These are phyloP conservation scores for Aspergillus phoenicis DNA, from an alignment of 2,329 filamentous ascomycete species.

Conservation along the genomic window DNA sequence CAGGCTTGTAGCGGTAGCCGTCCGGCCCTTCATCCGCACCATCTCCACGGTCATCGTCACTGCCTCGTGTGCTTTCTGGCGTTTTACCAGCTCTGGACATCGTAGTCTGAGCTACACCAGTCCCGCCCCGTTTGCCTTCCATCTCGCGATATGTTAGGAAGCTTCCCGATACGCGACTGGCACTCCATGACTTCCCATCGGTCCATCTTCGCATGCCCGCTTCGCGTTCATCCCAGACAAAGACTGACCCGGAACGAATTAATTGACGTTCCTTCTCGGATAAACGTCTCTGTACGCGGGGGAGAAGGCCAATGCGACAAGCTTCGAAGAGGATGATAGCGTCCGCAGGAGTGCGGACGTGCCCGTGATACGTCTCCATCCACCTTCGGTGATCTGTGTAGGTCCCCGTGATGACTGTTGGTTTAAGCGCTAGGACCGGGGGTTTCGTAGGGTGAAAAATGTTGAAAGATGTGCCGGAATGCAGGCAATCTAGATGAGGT, in stretches of 20 bases:
- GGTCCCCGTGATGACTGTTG: constrained; percentile 20
- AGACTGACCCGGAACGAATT: constrained; percentile 94
- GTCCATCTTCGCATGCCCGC: constrained; percentile 99
- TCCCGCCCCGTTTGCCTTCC: constrained; percentile 93
- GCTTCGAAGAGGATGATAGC: constrained; percentile 99
- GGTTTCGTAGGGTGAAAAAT: constrained; percentile 18
- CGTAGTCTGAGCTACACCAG: constrained; percentile 62
- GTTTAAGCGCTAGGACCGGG: constrained; percentile 25
- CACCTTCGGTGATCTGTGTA: constrained; percentile 29
- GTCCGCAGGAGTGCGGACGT: constrained; percentile 92
- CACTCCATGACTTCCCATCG: constrained; percentile 98
- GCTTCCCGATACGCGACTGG: constrained; percentile 93
- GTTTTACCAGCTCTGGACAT: constrained; percentile 69
- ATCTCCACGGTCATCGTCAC: constrained; percentile 77
- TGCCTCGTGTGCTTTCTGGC: constrained; percentile 77
- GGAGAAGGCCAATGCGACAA: constrained; percentile 83
- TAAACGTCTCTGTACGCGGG: constrained; percentile 85
- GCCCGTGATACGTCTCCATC: constrained; percentile 97
- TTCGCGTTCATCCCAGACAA: constrained; percentile 99
- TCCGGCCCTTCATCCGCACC: constrained; percentile 74
- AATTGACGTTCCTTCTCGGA: constrained; percentile 97
- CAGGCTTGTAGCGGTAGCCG: constrained; percentile 91
- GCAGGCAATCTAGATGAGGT: background rate
- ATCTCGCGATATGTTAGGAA: constrained; percentile 98
- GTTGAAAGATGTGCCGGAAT: constrained; percentile 7